Evolutionary conservation across 2,329 filamentous ascomycete species (phyloP).

Genomic region (Penicillium sp.): DNA sequence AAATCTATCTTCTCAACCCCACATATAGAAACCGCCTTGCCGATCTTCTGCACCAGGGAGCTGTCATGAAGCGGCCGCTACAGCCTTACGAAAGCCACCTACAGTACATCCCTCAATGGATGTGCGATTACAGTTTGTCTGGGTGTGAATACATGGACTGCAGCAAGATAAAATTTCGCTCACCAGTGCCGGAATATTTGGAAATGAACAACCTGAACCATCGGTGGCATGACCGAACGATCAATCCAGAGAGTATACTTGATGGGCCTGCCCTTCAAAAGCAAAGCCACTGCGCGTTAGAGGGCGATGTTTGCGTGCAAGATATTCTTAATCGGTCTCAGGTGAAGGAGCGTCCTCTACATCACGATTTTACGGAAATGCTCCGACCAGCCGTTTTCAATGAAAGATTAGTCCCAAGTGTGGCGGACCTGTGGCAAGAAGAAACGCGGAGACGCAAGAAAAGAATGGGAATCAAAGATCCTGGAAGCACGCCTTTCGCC

Average conservation of each 20-base stretch:
- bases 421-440: conserved; percentile 91
- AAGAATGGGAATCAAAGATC: conserved; percentile 66
- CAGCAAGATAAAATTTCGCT: conserved; percentile 71
- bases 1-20: conserved; percentile 92
- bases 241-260: conserved; percentile 63
- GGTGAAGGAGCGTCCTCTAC: conserved; percentile 76
- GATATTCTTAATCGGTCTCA: conserved; percentile 81
- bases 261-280: conserved; percentile 70
- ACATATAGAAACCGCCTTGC: conserved; percentile 82
- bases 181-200: conserved; percentile 72
- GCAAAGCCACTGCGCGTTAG: conserved; percentile 84
- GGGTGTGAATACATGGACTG: conserved; percentile 87
- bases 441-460: conserved; percentile 79
- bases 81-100: conserved; percentile 95
- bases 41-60: conserved; percentile 85
- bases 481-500: conserved; percentile 76
- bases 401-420: conserved; percentile 86
- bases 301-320: conserved; percentile 87
- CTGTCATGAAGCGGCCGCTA: conserved; percentile 79
- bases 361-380: conserved; percentile 84
- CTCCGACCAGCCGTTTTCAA: conserved; percentile 65
- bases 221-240: conserved; percentile 78
- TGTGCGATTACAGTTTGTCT: conserved; percentile 97
- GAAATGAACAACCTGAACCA: conserved; percentile 66
- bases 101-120: conserved; percentile 92